Evolutionary conservation across 2,329 filamentous ascomycete genomes (phyloP).

Genomic region (Ophiocordyceps camponoti-leonardi): DNA sequence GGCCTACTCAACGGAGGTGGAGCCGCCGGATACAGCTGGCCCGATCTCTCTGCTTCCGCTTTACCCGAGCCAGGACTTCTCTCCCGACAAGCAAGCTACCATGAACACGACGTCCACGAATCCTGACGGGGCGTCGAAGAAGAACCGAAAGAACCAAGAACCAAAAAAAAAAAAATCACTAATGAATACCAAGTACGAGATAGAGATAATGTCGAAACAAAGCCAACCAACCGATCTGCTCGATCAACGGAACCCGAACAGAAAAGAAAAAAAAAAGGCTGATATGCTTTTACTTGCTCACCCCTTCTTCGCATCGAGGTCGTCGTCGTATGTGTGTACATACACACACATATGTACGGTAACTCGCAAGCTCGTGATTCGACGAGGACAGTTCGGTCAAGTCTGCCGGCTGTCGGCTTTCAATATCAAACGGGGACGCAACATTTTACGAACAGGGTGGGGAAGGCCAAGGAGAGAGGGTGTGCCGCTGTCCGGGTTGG

Average conservation of each 20-base stretch:
- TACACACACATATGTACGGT: neutral
- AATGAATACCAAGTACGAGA: neutral
- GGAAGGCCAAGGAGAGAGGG: neutral
- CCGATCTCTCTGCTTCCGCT: slow-evolving; percentile 21
- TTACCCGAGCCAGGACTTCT: slow-evolving; percentile 6
- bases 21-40: slow-evolving; percentile 34
- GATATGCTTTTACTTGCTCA: neutral
- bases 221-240: neutral
- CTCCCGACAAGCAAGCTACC: neutral
- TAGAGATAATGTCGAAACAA: neutral
- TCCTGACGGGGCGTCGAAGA: neutral
- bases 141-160: too few species aligned
- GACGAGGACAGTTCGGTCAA: neutral
- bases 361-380: neutral
- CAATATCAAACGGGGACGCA: neutral
- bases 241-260: neutral
- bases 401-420: neutral
- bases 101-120: neutral
- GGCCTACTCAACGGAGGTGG: slow-evolving; percentile 12
- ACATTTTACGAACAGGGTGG: neutral
- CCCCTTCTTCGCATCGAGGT: neutral
- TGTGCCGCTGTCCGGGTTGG: neutral
- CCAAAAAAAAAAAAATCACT: neutral
- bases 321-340: too few species aligned
- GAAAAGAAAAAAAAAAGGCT: neutral